These are phyloP conservation scores for Penstemon barbatus DNA, from an alignment of 257 asterid species.

Conservation along the genomic window DNA sequence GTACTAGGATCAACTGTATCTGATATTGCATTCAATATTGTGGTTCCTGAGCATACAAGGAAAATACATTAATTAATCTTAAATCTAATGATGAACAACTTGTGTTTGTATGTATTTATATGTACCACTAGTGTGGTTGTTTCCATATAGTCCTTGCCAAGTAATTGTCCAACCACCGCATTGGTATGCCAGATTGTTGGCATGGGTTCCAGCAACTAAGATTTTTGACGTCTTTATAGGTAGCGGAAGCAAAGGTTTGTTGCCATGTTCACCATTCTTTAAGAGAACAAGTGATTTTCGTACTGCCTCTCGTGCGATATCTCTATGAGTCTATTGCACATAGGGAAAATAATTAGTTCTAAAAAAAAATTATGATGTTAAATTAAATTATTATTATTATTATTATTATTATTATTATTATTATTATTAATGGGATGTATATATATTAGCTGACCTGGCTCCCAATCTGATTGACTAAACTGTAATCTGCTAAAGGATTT, in stretches of 20 bases:
- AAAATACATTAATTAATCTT: neutral
- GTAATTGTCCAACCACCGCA: slow-evolving; percentile 32
- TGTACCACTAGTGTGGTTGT: slow-evolving; percentile 13
- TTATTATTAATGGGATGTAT: no score
- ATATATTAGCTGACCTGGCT: slow-evolving; percentile 16
- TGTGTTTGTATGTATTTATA: no score
- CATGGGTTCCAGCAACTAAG: slow-evolving; percentile 30
- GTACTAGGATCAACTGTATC: no score
- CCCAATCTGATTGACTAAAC: slow-evolving; percentile 16
- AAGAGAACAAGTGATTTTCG: slow-evolving; percentile 31
- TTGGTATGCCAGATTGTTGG: slow-evolving; percentile 27
- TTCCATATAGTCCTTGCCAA: slow-evolving; percentile 22
- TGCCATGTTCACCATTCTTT: slow-evolving; percentile 23
- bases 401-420: no score
- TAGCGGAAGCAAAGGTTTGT: slow-evolving; percentile 20
- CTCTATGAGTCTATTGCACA: neutral
- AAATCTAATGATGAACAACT: no score
- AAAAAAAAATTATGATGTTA: no score
- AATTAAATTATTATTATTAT: no score
- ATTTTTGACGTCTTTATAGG: slow-evolving; percentile 22
- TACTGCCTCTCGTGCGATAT: slow-evolving; percentile 31
- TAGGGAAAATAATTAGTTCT: no score
- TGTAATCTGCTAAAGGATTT: slow-evolving; percentile 26
- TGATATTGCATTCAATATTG: slow-evolving; percentile 38
- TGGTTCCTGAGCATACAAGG: slow-evolving; percentile 39